These are phyloP conservation scores for Tylopilus cervinicoccineus DNA, from an alignment of 768 basidiomycete species.

Conservation along the genomic window DNA sequence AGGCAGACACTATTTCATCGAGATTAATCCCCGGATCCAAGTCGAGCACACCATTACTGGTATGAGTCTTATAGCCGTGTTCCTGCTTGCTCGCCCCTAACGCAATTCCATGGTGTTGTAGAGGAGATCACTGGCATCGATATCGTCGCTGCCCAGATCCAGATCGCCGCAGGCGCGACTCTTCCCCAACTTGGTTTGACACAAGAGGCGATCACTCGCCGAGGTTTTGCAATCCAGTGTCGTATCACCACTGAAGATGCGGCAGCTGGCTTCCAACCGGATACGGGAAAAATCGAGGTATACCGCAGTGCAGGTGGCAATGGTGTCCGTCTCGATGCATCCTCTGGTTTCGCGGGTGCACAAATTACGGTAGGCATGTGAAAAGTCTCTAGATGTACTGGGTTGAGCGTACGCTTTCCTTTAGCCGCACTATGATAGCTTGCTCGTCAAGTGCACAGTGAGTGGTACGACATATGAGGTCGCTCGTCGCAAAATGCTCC, in stretches of 20 bases:
- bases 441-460: constrained; percentile 94
- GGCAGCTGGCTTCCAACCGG: constrained; percentile 89
- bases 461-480: constrained; percentile 98
- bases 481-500: constrained; percentile 97
- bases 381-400: not conserved
- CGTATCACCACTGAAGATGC: constrained; percentile 98
- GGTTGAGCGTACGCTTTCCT: constrained; percentile 1
- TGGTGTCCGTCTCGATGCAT: constrained; percentile 94
- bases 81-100: not conserved
- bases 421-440: constrained; percentile 95
- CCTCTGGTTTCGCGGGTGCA: constrained; percentile 96
- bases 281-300: constrained; percentile 99
- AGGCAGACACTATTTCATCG: constrained; percentile 98
- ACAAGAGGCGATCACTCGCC: constrained; percentile 92
- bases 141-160: constrained; percentile 98
- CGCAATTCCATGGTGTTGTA: constrained; percentile 28
- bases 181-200: constrained; percentile 92
- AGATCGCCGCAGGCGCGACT: constrained; percentile 98
- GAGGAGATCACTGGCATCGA: constrained; percentile 99
- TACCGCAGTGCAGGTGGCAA: constrained; percentile 99
- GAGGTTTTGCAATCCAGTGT: constrained; percentile 97
- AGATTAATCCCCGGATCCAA: constrained; percentile 99
- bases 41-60: constrained; percentile 99
- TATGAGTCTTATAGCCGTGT: constrained; percentile 29
- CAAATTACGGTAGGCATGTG: constrained; percentile 83